Evolutionary conservation across 495 filamentous ascomycete genomes (phyloP).

Genomic region (Daldinia loculata): DNA sequence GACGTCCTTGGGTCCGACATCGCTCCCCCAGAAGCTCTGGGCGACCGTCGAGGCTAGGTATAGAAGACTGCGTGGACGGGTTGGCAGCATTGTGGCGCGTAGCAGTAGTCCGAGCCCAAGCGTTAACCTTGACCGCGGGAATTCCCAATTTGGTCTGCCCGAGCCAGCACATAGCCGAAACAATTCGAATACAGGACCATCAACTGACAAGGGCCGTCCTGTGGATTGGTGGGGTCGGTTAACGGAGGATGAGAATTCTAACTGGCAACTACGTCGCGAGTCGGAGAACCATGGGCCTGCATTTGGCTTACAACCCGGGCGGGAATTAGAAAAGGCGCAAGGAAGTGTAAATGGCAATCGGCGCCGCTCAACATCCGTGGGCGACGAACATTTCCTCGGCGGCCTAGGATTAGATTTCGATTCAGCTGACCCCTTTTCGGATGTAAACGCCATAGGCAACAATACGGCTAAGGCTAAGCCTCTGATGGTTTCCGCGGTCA

Average conservation of each 20-base stretch:
- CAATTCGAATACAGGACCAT: slow-evolving; percentile 41
- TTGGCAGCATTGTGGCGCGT: slow-evolving; percentile 49
- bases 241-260: slow-evolving; percentile 48
- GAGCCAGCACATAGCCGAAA: slow-evolving; percentile 50
- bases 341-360: slow-evolving; percentile 29
- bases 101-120: slow-evolving; percentile 51
- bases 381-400: slow-evolving; percentile 50
- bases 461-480: slow-evolving; percentile 51
- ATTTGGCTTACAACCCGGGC: slow-evolving; percentile 48
- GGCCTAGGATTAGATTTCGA: slow-evolving; percentile 52
- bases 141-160: slow-evolving; percentile 60
- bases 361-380: slow-evolving; percentile 40
- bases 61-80: slow-evolving; percentile 49
- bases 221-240: slow-evolving; percentile 55
- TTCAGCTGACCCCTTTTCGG: slow-evolving; percentile 53
- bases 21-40: slow-evolving; percentile 49
- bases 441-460: slow-evolving; percentile 53
- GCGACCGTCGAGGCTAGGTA: slow-evolving; percentile 50
- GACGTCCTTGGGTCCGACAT: slow-evolving; percentile 54
- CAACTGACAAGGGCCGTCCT: slow-evolving; percentile 47
- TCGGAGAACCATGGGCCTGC: slow-evolving; percentile 23
- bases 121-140: slow-evolving; percentile 60
- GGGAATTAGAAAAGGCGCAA: slow-evolving; percentile 47
- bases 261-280: slow-evolving; percentile 45
- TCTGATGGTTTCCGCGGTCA: slow-evolving; percentile 43